Base-by-base conservation (phyloP, 2,329 filamentous ascomycete genomes). In the Colletotrichum spinosum region DNA sequence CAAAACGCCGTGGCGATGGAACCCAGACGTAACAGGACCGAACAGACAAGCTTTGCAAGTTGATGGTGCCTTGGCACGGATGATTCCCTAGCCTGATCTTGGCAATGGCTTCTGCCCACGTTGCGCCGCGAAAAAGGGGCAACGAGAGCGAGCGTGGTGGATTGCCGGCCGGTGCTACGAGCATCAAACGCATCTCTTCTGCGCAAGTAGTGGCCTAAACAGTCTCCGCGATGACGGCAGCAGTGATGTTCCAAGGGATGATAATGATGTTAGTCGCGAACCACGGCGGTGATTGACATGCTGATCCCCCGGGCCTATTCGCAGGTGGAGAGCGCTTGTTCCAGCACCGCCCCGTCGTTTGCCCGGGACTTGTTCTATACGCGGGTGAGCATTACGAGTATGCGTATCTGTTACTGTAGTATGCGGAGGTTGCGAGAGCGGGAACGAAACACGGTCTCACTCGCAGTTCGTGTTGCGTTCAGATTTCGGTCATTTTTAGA, bases 41-140 rank as follows among this genome's bases (percentile, higher is more conserved):
- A 44, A 17, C 41, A 61, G 57, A 61, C 57, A 65, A 65, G 57
- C 62, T 65, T 65, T 65, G 52, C 52, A 17, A 61, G 33, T 52
- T 65, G 57, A 61, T 61, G 55, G 46, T 56, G 57, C 41, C 62
- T 55, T 65, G 62, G 57, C 57, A 55, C 51, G 57, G 57, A 56
- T 42, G 35, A 25, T 15, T 45, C 58, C 57, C 45, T 62, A 38
- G 52, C 46, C 46, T 35, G 39, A 37, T 52, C 62, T 65, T 62
- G 62, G 62, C 62, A 25, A 46, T 17, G n/a, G 46, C 38, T 55
- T 46, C 42, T 48, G 53, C 53, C 41, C 46, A 17, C 15, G 15
- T 17, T 46, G 44, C n/a, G 9, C 44, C n/a, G 8, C 9, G 15
- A 45, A 59, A 51, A 34, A 37, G 38, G 46, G 45, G 5, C 0